Percentiles rank a stretch among this genome's conserved stretches.
Conservation (phyloP, 2,329 filamentous ascomycete species). For the Alternaria sp. region DNA sequence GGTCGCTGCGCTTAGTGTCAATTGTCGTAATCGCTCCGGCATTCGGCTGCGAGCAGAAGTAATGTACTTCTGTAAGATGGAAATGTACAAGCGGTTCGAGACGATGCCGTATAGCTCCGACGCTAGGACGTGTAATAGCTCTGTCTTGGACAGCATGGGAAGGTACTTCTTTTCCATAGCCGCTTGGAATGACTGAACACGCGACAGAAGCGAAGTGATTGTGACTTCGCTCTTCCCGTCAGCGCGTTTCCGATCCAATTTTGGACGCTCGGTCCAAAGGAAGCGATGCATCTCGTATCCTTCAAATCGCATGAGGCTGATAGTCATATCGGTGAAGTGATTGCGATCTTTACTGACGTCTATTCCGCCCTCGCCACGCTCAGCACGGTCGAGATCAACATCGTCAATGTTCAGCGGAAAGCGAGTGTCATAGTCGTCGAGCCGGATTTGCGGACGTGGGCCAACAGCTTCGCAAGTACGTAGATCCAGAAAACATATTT, state of each 20-base stretch:
- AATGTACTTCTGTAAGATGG: conserved; percentile 73
- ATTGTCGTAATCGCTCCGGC: conserved; percentile 67
- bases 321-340: conserved; percentile 71
- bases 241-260: conserved; percentile 59
- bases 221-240: conserved; percentile 31
- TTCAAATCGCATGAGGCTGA: conserved; percentile 73
- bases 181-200: conserved; percentile 71
- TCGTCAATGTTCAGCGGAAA: conserved; percentile 76
- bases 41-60: conserved; percentile 55
- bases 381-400: conserved; percentile 58
- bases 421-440: conserved; percentile 76
- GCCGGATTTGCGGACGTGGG: conserved; percentile 72
- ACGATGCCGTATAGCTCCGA: conserved; percentile 70
- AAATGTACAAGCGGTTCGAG: conserved; percentile 67
- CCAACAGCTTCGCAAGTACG: conserved; percentile 77
- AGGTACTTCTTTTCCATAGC: conserved; percentile 71
- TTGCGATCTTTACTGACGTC: conserved; percentile 55
- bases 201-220: conserved; percentile 68
- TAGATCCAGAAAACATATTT: conserved; percentile 77
- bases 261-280: conserved; percentile 72
- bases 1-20: conserved; percentile 68
- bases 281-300: conserved; percentile 74
- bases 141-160: conserved; percentile 65
- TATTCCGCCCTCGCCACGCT: conserved; percentile 38
- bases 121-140: conserved; percentile 68